Evolutionary conservation across 768 basidiomycete species (phyloP), one percentile per base, ranked within the genome.

Genomic region (Pleurotus djamor): DNA sequence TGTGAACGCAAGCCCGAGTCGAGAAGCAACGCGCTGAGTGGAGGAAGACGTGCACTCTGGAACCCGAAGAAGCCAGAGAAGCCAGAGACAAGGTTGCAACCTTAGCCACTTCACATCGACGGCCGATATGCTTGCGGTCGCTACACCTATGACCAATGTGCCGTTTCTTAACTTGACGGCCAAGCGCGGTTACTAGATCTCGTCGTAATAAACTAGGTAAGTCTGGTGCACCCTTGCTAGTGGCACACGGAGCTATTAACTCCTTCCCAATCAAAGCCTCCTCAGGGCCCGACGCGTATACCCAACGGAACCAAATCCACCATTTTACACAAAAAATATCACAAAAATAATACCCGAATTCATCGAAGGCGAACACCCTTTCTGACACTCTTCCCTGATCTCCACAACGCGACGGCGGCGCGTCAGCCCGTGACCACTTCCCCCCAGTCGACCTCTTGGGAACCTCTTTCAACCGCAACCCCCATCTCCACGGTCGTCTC

Each of bases 321-420:
- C 13, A 16, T 41, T 41, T 28, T 56, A 33, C 16, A 32, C 35
- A 41, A 41, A 41, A 41, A 41, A 34, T 56, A 43, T 56, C 35
- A 10, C 6, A 9, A 44, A 56, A 44, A 56, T 43, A 56, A 56
- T 17, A 43, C 44, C 37, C 41, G 33, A 17, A 43, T 56, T 44
- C 54, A 28, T n/a, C 45, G 21, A 28, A 28, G 21, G 13, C 41
- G 10, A 13, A 32, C 44, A 44, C 54, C 54, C 54, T 56, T 56
- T 56, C 54, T 44, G 54, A 41, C 21, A 28, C 32, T 56, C 52
- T 52, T 36, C 54, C 54, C 54, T 56, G 54, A 56, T 56, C 54
- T 17, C 54, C 54, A 16, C 54, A 56, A 56, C 54, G 54, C 54
- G 54, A 56, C 54, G 54, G 54, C 54, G 54, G 54, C 54, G 54